Conservation (phyloP, 305 asterid species). For the Fraxinus sp. region DNA sequence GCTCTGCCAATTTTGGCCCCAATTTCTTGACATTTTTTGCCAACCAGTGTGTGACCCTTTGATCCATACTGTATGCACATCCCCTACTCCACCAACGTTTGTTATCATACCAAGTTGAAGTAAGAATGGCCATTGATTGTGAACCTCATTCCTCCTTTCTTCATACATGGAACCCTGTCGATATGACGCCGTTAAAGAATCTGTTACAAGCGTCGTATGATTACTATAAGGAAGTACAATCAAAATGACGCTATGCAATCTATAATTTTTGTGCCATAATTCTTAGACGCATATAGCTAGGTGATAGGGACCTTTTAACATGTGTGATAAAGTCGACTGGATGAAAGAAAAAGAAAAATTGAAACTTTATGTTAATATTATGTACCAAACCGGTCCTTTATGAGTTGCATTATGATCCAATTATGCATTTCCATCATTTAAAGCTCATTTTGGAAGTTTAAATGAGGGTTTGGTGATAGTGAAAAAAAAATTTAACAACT, state of each 20-base stretch:
- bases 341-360: too few relatives aligned
- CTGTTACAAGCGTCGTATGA: not conserved
- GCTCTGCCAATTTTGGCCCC: slow-evolving; percentile 33
- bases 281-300: not conserved
- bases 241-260: not conserved
- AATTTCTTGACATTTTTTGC: slow-evolving; percentile 26
- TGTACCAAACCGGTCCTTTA: not conserved
- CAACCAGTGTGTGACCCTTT: slow-evolving; percentile 42
- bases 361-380: not conserved
- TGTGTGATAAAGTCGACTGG: not conserved
- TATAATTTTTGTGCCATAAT: not conserved
- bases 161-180: slow-evolving; percentile 45
- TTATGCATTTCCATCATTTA: not conserved
- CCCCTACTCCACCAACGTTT: slow-evolving; percentile 62
- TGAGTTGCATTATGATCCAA: not conserved
- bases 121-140: slow-evolving; percentile 54
- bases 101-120: slow-evolving; percentile 55
- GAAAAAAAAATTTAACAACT: too few relatives aligned
- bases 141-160: slow-evolving; percentile 55
- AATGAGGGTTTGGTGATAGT: not conserved
- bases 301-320: not conserved
- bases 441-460: not conserved
- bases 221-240: not conserved
- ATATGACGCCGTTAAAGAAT: not conserved
- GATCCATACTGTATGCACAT: slow-evolving; percentile 42